Percentiles rank a stretch among this genome's conserved stretches.
phyloP scores from a whole-genome alignment of 768 basidiomycete genomes.

The Lentinula aciculospora region DNA sequence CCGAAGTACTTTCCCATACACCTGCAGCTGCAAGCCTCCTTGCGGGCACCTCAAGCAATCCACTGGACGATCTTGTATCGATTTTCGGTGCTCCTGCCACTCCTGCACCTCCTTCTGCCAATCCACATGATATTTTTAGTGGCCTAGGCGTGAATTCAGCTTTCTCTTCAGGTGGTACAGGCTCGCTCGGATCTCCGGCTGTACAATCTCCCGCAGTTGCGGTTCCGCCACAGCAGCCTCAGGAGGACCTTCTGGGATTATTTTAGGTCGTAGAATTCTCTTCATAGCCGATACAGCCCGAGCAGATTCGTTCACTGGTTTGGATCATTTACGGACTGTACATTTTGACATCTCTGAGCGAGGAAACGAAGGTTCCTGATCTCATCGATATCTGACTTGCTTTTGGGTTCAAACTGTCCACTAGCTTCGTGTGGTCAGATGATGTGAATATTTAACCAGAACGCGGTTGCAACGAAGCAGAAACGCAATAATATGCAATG shows the following conservation, averaged over 20 bases:
- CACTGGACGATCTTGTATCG: slow-evolving; percentile 89
- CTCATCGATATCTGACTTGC: neutral
- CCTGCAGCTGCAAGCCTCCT: slow-evolving; percentile 73
- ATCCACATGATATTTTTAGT: slow-evolving; percentile 11
- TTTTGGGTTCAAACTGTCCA: neutral
- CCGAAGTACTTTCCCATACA: slow-evolving; percentile 62
- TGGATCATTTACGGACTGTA: neutral
- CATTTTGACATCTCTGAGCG: neutral
- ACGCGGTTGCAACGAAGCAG: neutral
- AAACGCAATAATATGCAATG: neutral
- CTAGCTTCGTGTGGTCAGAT: neutral
- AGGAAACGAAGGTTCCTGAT: neutral
- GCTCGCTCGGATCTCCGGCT: slow-evolving; percentile 16
- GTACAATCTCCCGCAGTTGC: slow-evolving; percentile 25
- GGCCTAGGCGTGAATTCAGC: slow-evolving; percentile 2
- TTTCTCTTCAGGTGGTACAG: slow-evolving; percentile 17
- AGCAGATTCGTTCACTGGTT: neutral
- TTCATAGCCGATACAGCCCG: neutral
- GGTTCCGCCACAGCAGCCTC: slow-evolving; percentile 15
- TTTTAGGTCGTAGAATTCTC: slow-evolving; percentile 26
- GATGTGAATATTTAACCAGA: neutral
- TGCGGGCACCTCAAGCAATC: slow-evolving; percentile 79
- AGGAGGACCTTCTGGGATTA: slow-evolving; percentile 48
- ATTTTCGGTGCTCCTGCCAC: slow-evolving; percentile 56
- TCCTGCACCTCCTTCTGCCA: slow-evolving; percentile 16